phyloP scores from a whole-genome alignment of 202 grass and related monocot genomes.

The Panicum virgatum region DNA sequence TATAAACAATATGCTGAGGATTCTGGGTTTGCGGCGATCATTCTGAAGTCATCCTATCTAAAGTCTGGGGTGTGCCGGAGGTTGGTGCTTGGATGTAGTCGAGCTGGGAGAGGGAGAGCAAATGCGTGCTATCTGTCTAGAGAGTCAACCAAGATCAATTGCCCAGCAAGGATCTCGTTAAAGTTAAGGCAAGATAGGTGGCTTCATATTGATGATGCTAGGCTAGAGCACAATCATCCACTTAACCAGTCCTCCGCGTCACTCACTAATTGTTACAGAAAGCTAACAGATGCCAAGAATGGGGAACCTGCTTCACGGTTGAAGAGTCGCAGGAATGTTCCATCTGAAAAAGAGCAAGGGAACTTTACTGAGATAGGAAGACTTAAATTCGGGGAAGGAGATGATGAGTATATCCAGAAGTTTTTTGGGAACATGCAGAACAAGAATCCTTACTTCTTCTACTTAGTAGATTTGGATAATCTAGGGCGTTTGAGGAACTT shows the following conservation, averaged over 20 bases:
- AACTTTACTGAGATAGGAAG: constrained; percentile 66
- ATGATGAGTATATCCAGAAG: constrained; percentile 77
- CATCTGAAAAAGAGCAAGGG: constrained; percentile 54
- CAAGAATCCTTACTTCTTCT: constrained; percentile 93
- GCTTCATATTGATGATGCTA: constrained; percentile 69
- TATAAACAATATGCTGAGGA: constrained; percentile 69
- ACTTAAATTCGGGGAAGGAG: constrained; percentile 89
- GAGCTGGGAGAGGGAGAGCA: constrained; percentile 61
- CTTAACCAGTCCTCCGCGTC: constrained; percentile 48
- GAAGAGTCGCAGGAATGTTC: constrained; percentile 57
- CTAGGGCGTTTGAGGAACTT: constrained; percentile 82
- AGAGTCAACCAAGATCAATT: constrained; percentile 65
- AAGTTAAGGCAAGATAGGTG: constrained; percentile 81
- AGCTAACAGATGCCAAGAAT: constrained; percentile 66
- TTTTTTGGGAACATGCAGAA: constrained; percentile 92
- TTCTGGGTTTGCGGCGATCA: constrained; percentile 58
- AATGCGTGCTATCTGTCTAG: constrained; percentile 70
- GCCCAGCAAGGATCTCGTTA: constrained; percentile 59
- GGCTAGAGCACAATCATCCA: constrained; percentile 74
- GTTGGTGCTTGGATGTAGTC: constrained; percentile 75
- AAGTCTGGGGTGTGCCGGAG: constrained; percentile 70
- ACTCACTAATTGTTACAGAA: constrained; percentile 53
- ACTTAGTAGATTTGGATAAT: constrained; percentile 85
- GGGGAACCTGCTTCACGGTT: constrained; percentile 32
- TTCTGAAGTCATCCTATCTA: constrained; percentile 64